A percentile compares a stretch with the other conserved stretches of the same genome.
phyloP scores from a whole-genome alignment of 2,329 filamentous ascomycete genomes.

The Bipolaris bicolor region DNA sequence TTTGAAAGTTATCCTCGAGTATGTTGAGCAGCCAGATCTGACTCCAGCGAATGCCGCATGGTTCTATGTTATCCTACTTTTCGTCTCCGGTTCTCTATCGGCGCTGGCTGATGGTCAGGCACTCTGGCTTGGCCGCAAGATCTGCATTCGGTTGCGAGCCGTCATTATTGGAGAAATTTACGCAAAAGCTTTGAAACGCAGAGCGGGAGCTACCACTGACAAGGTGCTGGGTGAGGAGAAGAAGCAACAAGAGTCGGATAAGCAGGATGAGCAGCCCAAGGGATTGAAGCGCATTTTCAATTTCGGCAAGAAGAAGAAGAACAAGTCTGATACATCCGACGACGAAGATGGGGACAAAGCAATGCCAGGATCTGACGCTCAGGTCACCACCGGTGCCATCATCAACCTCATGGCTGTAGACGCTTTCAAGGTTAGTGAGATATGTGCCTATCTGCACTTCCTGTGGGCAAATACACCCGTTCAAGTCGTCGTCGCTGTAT shows the following conservation, averaged over 20 bases:
- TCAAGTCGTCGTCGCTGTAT: conserved; percentile 80
- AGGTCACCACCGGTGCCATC: conserved; percentile 95
- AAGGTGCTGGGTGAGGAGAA: conserved; percentile 69
- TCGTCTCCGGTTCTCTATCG: conserved; percentile 79
- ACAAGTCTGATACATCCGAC: conserved; percentile 50
- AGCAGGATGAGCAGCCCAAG: conserved; percentile 50
- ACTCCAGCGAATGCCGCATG: conserved; percentile 88
- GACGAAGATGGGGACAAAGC: conserved; percentile 35
- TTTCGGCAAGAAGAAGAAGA: conserved; percentile 65
- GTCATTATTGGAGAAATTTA: conserved; percentile 98
- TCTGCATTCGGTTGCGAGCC: conserved; percentile 89
- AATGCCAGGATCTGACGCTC: conserved; percentile 61
- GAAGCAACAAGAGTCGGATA: conserved; percentile 51
- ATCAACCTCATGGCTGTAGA: conserved; percentile 99
- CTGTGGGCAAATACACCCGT: conserved; percentile 91
- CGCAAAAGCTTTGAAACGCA: conserved; percentile 89
- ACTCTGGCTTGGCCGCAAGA: conserved; percentile 90
- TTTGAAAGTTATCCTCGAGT: conserved; percentile 88
- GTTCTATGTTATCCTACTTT: conserved; percentile 92
- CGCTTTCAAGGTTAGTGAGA: conserved; percentile 96
- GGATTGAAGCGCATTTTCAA: conserved; percentile 56
- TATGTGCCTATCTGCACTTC: conserved; percentile 94
- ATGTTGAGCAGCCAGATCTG: conserved; percentile 80
- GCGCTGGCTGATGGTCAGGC: conserved; percentile 85
- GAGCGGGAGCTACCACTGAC: conserved; percentile 78